These are phyloP conservation scores for Bisporella sp. DNA, from an alignment of 2,329 filamentous ascomycete species.

Conservation along the genomic window DNA sequence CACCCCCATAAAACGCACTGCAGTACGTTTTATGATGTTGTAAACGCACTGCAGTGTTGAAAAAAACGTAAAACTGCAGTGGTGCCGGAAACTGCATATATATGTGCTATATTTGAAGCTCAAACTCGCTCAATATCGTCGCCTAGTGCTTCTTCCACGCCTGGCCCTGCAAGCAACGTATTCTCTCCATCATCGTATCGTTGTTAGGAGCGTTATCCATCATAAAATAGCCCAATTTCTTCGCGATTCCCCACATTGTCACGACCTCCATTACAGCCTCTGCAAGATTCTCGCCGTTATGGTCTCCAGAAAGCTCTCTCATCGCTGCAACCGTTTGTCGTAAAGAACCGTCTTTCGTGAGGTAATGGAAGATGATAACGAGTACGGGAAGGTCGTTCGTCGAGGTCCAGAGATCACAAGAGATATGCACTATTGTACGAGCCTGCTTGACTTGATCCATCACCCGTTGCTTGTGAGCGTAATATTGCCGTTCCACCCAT, in stretches of 20 bases:
- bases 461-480: background rate
- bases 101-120: too few species aligned
- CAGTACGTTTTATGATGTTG: too few species aligned
- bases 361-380: background rate
- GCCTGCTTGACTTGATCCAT: too few species aligned
- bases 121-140: too few species aligned
- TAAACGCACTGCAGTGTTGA: too few species aligned
- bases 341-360: background rate
- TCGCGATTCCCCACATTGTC: background rate
- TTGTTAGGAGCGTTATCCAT: background rate
- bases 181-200: background rate
- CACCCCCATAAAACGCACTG: too few species aligned
- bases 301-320: background rate
- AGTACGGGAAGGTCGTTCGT: background rate
- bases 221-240: background rate
- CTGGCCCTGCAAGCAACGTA: too few species aligned
- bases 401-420: background rate
- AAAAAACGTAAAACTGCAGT: too few species aligned
- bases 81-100: too few species aligned
- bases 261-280: background rate
- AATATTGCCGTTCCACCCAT: background rate
- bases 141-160: too few species aligned
- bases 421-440: background rate
- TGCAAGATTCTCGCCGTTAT: background rate
- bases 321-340: background rate